These are phyloP conservation scores for Trichophyton simii DNA, from an alignment of 2,329 filamentous ascomycete genomes.

Conservation along the genomic window DNA sequence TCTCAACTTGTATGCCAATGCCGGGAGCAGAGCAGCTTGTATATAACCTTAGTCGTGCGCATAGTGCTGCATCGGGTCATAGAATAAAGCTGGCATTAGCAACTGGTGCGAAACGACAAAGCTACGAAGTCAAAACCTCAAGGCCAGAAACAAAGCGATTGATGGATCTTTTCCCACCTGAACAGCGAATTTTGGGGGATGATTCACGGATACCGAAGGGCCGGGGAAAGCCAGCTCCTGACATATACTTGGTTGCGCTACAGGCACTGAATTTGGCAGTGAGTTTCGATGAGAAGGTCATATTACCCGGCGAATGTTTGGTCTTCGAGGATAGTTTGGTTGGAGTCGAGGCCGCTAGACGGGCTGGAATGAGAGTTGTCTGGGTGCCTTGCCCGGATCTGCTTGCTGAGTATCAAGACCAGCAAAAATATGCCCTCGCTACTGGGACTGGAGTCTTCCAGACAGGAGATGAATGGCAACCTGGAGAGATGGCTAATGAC, in stretches of 20 bases:
- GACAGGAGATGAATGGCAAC: constrained; percentile 18
- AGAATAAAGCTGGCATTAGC: constrained; percentile 17
- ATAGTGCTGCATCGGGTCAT: not conserved
- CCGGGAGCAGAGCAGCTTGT: constrained; percentile 16
- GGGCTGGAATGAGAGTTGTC: constrained; percentile 25
- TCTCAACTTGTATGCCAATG: constrained; percentile 18
- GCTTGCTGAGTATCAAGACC: constrained; percentile 24
- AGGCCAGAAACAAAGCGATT: constrained; percentile 15
- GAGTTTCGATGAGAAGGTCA: constrained; percentile 3
- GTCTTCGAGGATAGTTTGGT: constrained; percentile 26
- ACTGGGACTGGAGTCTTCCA: constrained; percentile 16
- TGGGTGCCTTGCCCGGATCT: constrained; percentile 25
- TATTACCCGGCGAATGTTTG: constrained; percentile 21
- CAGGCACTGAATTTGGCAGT: constrained; percentile 12
- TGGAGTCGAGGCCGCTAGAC: constrained; percentile 22
- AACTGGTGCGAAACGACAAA: constrained; percentile 16
- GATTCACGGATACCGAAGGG: constrained; percentile 13
- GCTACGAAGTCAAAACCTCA: constrained; percentile 17
- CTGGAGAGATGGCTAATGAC: constrained; percentile 27
- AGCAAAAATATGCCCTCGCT: constrained; percentile 21
- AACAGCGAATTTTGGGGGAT: not conserved
- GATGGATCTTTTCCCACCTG: constrained; percentile 10
- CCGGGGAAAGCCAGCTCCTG: constrained; percentile 19
- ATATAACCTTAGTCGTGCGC: constrained; percentile 9
- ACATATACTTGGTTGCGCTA: constrained; percentile 19